These are phyloP conservation scores for Penicillium tannophilum DNA, from an alignment of 495 filamentous ascomycete species.

Conservation along the genomic window DNA sequence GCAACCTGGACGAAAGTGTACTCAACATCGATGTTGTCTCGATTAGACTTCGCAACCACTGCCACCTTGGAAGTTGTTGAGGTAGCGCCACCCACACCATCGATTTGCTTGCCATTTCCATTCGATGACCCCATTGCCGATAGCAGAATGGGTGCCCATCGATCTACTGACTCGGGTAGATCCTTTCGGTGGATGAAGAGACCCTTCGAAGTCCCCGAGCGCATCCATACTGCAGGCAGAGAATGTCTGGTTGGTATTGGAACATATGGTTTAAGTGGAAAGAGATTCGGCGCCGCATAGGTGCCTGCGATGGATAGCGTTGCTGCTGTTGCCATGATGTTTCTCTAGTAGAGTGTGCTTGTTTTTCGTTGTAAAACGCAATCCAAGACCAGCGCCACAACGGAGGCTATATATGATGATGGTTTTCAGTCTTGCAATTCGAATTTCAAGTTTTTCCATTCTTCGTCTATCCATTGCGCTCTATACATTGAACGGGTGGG, in stretches of 20 bases:
- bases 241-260: conserved; percentile 3
- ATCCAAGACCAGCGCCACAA: background rate
- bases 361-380: background rate
- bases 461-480: background rate
- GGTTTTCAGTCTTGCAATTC: background rate
- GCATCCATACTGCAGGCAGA: conserved; percentile 39
- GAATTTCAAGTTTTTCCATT: background rate
- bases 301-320: background rate
- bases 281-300: background rate
- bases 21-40: conserved; percentile 35
- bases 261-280: background rate
- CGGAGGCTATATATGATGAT: background rate
- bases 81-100: conserved; percentile 42
- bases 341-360: background rate
- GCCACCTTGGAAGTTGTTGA: conserved; percentile 46
- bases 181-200: conserved; percentile 37
- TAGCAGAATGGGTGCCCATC: conserved; percentile 35
- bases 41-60: conserved; percentile 31
- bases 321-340: conserved; percentile 1
- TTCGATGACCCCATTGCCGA: conserved; percentile 33
- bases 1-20: conserved; percentile 43
- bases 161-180: conserved; percentile 23
- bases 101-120: conserved; percentile 29
- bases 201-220: conserved; percentile 42
- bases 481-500: background rate